Conservation (phyloP, 2,329 filamentous ascomycete genomes). For the Diaporthe sp. region DNA sequence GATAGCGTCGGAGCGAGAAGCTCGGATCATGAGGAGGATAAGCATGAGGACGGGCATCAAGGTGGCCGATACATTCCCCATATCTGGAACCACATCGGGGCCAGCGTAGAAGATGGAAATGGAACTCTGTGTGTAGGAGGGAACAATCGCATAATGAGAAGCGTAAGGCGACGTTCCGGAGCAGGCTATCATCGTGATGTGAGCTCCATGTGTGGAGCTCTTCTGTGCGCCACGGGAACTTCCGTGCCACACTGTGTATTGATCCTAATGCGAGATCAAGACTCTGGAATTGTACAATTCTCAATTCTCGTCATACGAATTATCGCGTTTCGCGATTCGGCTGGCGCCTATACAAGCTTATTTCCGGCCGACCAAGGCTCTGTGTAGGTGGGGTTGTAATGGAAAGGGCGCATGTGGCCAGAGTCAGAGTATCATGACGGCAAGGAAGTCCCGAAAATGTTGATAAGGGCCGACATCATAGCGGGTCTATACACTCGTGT, state of each 20-base stretch:
- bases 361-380: neutral
- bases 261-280: neutral
- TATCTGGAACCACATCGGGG: neutral
- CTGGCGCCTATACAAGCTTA: neutral
- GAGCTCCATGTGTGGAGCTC: neutral
- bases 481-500: neutral
- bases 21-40: conserved; percentile 5
- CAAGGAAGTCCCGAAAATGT: neutral
- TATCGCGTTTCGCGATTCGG: neutral
- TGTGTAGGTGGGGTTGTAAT: neutral
- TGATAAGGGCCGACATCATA: neutral
- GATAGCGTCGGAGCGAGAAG: neutral
- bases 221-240: too few species aligned
- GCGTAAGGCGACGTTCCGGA: neutral
- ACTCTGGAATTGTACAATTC: neutral
- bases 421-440: neutral
- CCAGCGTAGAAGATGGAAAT: neutral
- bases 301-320: neutral
- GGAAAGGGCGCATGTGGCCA: neutral
- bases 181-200: neutral
- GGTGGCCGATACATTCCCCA: neutral
- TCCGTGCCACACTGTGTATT: neutral
- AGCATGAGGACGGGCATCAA: conserved; percentile 4
- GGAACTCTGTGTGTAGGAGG: too few species aligned
- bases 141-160: neutral